Conservation (phyloP, 768 basidiomycete species). For the Termitomyces sp. region DNA sequence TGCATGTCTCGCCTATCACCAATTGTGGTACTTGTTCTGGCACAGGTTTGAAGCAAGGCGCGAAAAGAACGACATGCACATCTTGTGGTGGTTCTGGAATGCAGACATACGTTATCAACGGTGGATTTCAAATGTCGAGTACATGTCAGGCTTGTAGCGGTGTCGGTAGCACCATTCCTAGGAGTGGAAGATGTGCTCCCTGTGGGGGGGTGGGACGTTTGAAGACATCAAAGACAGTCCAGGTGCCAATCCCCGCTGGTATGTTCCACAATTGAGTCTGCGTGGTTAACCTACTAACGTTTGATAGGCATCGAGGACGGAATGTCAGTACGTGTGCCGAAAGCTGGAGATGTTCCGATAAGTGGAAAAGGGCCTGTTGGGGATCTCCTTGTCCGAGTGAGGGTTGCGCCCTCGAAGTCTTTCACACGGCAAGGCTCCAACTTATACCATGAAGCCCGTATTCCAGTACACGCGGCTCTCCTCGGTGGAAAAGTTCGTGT, state of each 20-base stretch:
- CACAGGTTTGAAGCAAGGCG: slow-evolving; percentile 82
- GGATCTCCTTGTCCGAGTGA: slow-evolving; percentile 84
- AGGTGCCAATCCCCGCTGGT: slow-evolving; percentile 87
- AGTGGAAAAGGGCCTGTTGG: slow-evolving; percentile 76
- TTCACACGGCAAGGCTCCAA: slow-evolving; percentile 92
- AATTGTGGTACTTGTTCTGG: slow-evolving; percentile 86
- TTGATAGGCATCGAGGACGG: slow-evolving; percentile 87
- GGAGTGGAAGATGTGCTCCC: slow-evolving; percentile 69
- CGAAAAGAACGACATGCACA: slow-evolving; percentile 75
- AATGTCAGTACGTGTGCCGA: slow-evolving; percentile 82
- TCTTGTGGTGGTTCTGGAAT: slow-evolving; percentile 86
- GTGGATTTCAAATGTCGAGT: slow-evolving; percentile 95
- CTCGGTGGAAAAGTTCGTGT: slow-evolving; percentile 92
- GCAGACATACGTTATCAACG: slow-evolving; percentile 85
- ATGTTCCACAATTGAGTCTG: slow-evolving; percentile 27
- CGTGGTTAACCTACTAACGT: slow-evolving; percentile 7
- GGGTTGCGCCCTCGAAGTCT: slow-evolving; percentile 76
- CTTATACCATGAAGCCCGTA: slow-evolving; percentile 84
- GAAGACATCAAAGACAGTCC: slow-evolving; percentile 70
- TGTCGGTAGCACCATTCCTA: slow-evolving; percentile 76
- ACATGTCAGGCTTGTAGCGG: slow-evolving; percentile 86
- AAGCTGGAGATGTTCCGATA: slow-evolving; percentile 81
- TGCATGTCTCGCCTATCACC: slow-evolving; percentile 78
- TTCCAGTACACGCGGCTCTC: slow-evolving; percentile 89
- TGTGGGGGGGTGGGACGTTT: slow-evolving; percentile 91